These are phyloP conservation scores for Corniculantispora saksenae DNA, from an alignment of 2,329 filamentous ascomycete genomes.

Conservation along the genomic window DNA sequence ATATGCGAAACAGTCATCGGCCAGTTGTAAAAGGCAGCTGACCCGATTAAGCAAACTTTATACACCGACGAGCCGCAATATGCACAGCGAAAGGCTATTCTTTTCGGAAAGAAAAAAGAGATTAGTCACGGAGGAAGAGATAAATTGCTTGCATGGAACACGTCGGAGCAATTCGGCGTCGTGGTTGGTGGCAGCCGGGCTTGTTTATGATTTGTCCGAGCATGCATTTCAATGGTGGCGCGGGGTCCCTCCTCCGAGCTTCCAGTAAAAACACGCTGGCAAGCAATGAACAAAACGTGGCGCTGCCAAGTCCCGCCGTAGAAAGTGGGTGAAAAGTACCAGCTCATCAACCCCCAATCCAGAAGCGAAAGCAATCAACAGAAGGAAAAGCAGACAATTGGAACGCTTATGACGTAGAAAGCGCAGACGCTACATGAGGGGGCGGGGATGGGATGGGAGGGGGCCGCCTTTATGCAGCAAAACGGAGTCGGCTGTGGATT, in stretches of 20 bases:
- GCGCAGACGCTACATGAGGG: neutral
- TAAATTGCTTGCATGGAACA: neutral
- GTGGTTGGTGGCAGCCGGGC: neutral
- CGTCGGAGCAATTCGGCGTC: neutral
- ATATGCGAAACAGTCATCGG: too few relatives aligned
- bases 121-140: too few relatives aligned
- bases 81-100: neutral
- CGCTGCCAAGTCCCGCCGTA: constrained; percentile 1
- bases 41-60: neutral
- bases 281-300: constrained; percentile 1
- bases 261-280: neutral
- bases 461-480: neutral
- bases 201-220: constrained; percentile 1
- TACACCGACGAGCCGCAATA: neutral
- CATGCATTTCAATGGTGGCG: constrained; percentile 3
- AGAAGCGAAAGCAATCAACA: too few relatives aligned
- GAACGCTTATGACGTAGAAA: constrained; percentile 8
- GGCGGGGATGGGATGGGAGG: neutral
- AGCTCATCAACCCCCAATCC: neutral
- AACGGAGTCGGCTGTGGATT: constrained; percentile 1
- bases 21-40: neutral
- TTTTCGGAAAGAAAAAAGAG: neutral
- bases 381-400: neutral
- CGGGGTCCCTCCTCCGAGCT: too few relatives aligned
- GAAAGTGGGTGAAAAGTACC: neutral